Evolutionary conservation across 352 stramenopile species (phyloP).

Genomic region (Aphanomyces euteiches): DNA sequence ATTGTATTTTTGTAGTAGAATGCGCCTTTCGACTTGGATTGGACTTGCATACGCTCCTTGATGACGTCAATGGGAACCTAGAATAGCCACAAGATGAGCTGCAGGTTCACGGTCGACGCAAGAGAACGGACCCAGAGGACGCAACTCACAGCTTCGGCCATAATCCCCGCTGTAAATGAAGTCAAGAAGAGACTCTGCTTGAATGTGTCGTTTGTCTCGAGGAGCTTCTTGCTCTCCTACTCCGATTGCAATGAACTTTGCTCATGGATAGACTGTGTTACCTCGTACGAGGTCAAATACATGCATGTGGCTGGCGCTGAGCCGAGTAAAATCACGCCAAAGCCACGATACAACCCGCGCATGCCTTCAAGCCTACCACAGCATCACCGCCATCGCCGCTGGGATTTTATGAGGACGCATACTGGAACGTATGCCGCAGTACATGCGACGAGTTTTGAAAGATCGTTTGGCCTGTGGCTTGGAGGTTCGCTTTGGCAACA

Average conservation of each 20-base stretch:
- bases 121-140: constrained; percentile 81
- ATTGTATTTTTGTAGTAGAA: constrained; percentile 89
- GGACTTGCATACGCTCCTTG: constrained; percentile 98
- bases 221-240: constrained; percentile 28
- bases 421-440: constrained; percentile 50
- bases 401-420: not conserved
- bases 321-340: constrained; percentile 92
- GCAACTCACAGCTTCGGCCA: constrained; percentile 84
- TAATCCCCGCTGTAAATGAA: constrained; percentile 67
- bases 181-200: constrained; percentile 51
- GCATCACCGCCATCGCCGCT: not conserved
- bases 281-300: constrained; percentile 97
- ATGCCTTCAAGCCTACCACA: constrained; percentile 38
- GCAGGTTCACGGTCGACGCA: not conserved
- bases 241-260: not conserved
- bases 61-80: constrained; percentile 98
- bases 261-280: constrained; percentile 33
- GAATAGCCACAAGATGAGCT: not conserved
- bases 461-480: constrained; percentile 39
- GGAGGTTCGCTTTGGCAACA: constrained; percentile 86
- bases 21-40: constrained; percentile 41
- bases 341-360: constrained; percentile 91
- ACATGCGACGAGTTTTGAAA: constrained; percentile 44
- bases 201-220: constrained; percentile 35
- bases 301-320: constrained; percentile 94